Evolutionary conservation across 805 yeast species (phyloP), one percentile per base, ranked within the genome.

Genomic region (Ogataea trehalophila): DNA sequence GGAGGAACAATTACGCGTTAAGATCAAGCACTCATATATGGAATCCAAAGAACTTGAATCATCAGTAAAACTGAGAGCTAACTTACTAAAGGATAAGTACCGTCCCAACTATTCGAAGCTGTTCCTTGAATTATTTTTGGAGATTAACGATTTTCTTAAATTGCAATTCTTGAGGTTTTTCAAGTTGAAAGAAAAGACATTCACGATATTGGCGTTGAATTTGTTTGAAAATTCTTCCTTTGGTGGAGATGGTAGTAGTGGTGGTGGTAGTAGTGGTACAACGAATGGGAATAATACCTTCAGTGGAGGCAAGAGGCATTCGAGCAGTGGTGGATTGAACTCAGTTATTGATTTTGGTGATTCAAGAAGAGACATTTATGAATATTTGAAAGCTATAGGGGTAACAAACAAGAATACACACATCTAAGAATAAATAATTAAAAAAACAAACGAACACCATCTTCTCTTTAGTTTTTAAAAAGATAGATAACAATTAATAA

Each of bases 1-100:
- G 17, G 45, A 14, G 33, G 63, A 39, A 41, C 66, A 11, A 35
- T 44, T 33, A 72, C 72, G 2, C 53, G 70, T 14, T 52, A 73
- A 39, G 52, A 70, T 3, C 49, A 73, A 34, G 72, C 33, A 31
- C 22, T 38, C 42, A 13, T 44, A 18, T 20, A 29, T 4, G 5
- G 46, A 44, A 20, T 39, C 20, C n/a, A 44, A 44, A 33, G 34
- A 29, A 6, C 33, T 15, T 13, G 41, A 44, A 15, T 33, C 15
- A 16, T 6, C 18, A 15, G 18, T 42, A 17, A 33, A 18, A 14
- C 16, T 17, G 5, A 8, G 2, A 13, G 17, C 17, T 6, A 16
- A 39, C 9, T 15, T 36, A 5, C 15, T 40, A 38, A 37, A 7
- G 15, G 31, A 33, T 7, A 36, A 14, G 23, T 15, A 38, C 7